Evolutionary conservation across 805 yeast genomes (phyloP), one percentile per base, ranked within the genome.

Genomic region (Candida lessepsii): DNA sequence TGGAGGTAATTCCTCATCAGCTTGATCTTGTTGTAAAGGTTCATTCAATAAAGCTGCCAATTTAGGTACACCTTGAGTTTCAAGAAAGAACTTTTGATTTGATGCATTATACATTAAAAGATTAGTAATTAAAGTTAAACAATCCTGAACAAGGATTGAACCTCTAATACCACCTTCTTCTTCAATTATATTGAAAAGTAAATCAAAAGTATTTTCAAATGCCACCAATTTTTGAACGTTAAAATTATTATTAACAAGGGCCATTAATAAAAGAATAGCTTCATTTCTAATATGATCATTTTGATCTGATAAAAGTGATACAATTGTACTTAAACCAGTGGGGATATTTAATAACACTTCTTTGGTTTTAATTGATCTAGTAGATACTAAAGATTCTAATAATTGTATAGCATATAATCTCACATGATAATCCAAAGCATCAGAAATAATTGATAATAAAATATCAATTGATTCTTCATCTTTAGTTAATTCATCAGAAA

Each of bases 151-250:
- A n/a, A 88, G 80, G 24, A 88, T 73, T 14, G 93, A 87, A 8
- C 96, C 97, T 39, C 89, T 74, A 11, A 88, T 73, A 3, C 96
- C 96, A 23, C 96, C 96, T 60, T 90, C 97, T 47, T 80, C 85
- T 11, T 78, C 81, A 17, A 91, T 80, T 10, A 93, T 83, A n/a
- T 68, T 71, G 53, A 91, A 90, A 9, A 89, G 62, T 45, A 73
- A 78, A 46, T 88, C 96, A 55, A 93, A 90, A 0, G 95, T 83
- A 50, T 87, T 90, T 57, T 93, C 97, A 56, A 93, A 93, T 0
- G 96, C 99, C 8, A 95, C 95, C 14, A 93, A 66, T 54, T 89
- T 90, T 58, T 93, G 99, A 23, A 91, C 81, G 58, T 87, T 91
- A 44, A 81, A 78, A 52, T 88, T 86, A 44, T 86, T 83, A 50